phyloP scores from a whole-genome alignment of 768 basidiomycete genomes.

The Galerina sulciceps region DNA sequence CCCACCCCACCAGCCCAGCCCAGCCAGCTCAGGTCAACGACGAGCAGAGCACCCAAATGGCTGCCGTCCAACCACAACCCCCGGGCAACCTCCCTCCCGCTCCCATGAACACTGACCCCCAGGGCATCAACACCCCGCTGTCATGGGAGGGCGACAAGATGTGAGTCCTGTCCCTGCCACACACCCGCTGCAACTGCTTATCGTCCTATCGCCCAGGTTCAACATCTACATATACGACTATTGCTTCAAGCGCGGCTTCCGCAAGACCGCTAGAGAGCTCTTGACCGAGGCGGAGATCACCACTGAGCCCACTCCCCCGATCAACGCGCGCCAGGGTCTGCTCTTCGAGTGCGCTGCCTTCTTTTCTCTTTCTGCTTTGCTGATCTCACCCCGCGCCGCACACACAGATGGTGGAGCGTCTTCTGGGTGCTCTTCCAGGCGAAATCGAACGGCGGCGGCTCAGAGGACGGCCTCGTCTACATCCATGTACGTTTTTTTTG shows the following conservation, averaged over 20 bases:
- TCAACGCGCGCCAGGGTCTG: constrained; percentile 82
- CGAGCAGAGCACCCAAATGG: background rate
- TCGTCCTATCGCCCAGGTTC: constrained; percentile 55
- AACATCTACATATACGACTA: constrained; percentile 91
- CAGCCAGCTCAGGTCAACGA: constrained; percentile 2
- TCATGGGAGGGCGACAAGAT: constrained; percentile 90
- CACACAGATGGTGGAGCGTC: constrained; percentile 82
- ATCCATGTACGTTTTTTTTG: constrained; percentile 55
- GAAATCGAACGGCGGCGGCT: constrained; percentile 66
- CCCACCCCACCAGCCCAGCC: constrained; percentile 14
- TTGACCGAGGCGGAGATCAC: constrained; percentile 69
- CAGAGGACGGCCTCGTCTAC: constrained; percentile 77
- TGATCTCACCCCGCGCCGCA: constrained; percentile 8
- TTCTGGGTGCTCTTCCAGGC: constrained; percentile 88
- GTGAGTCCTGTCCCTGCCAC: constrained; percentile 44
- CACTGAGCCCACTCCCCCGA: constrained; percentile 68
- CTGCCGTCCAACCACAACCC: constrained; percentile 30
- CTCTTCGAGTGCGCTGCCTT: constrained; percentile 71
- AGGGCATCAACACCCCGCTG: constrained; percentile 29
- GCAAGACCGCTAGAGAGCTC: constrained; percentile 72
- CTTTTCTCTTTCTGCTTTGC: constrained; percentile 13
- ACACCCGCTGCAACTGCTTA: background rate
- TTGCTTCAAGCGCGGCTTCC: constrained; percentile 78
- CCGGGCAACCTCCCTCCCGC: constrained; percentile 15
- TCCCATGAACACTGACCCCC: constrained; percentile 24